These are phyloP conservation scores for Aspergillus puulaauensis DNA, from an alignment of 2,329 filamentous ascomycete species.

Conservation along the genomic window DNA sequence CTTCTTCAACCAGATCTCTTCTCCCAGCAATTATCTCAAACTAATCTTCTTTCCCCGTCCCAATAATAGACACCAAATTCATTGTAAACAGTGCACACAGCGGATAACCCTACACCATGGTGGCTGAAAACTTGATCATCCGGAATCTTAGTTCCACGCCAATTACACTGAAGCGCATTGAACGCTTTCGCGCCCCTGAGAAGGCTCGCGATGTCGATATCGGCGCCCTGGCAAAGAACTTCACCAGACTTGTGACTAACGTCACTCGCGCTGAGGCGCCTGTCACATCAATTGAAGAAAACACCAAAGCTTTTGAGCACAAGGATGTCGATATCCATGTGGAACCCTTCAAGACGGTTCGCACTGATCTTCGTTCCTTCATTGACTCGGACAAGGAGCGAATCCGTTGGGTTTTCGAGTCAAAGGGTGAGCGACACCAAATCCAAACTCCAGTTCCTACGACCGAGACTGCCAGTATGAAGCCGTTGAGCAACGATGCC, in stretches of 20 bases:
- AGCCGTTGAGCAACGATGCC: constrained; percentile 53
- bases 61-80: neutral
- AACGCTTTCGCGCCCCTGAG: constrained; percentile 66
- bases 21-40: neutral
- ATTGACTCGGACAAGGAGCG: constrained; percentile 62
- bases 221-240: constrained; percentile 47
- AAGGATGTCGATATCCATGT: constrained; percentile 64
- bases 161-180: constrained; percentile 70
- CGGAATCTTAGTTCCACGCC: constrained; percentile 77
- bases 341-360: constrained; percentile 65
- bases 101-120: constrained; percentile 25
- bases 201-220: constrained; percentile 32
- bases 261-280: constrained; percentile 44
- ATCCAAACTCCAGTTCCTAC: constrained; percentile 69
- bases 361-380: constrained; percentile 62
- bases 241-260: constrained; percentile 46
- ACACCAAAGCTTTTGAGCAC: constrained; percentile 60
- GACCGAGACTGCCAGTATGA: constrained; percentile 61
- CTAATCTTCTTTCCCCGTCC: neutral
- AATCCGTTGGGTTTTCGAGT: constrained; percentile 72
- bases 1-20: neutral
- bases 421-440: constrained; percentile 63
- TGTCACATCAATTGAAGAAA: constrained; percentile 45
- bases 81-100: neutral
- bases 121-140: constrained; percentile 59